These are phyloP conservation scores for Porphyrellus cyaneotinctus DNA, from an alignment of 768 basidiomycete genomes.

Conservation along the genomic window DNA sequence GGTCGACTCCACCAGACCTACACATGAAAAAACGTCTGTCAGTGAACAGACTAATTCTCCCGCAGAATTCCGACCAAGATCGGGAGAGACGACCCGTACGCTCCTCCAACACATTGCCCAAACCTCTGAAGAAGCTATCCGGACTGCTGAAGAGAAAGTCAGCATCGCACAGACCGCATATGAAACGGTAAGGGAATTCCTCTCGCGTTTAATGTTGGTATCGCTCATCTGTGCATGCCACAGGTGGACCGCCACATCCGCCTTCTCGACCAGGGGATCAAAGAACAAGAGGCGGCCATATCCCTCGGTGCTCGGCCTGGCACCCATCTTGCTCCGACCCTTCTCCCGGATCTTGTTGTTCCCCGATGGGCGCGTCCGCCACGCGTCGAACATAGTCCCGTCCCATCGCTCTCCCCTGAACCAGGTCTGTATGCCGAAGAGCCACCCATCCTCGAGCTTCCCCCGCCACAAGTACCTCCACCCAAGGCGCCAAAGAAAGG, in stretches of 20 bases:
- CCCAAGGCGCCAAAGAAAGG: conserved; percentile 22
- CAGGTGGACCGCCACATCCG: conserved; percentile 80
- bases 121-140: conserved; percentile 55
- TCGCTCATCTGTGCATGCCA: not conserved
- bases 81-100: conserved; percentile 40
- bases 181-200: conserved; percentile 51
- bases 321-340: conserved; percentile 48
- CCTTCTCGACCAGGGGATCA: conserved; percentile 70
- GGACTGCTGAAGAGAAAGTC: conserved; percentile 72
- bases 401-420: conserved; percentile 34
- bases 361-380: conserved; percentile 49
- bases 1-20: conserved; percentile 3
- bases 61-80: conserved; percentile 12
- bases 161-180: conserved; percentile 67
- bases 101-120: conserved; percentile 57
- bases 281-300: conserved; percentile 54
- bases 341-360: conserved; percentile 59
- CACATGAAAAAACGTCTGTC: not conserved
- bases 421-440: conserved; percentile 19
- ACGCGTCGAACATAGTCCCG: conserved; percentile 42
- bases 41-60: not conserved
- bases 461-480: conserved; percentile 8
- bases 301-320: conserved; percentile 50
- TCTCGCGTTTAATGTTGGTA: not conserved
- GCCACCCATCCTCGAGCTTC: conserved; percentile 5